A percentile compares a stretch with the other conserved stretches of the same genome.
Conservation (phyloP, 1,284 basidiomycete genomes). For the Athelia sp. region DNA sequence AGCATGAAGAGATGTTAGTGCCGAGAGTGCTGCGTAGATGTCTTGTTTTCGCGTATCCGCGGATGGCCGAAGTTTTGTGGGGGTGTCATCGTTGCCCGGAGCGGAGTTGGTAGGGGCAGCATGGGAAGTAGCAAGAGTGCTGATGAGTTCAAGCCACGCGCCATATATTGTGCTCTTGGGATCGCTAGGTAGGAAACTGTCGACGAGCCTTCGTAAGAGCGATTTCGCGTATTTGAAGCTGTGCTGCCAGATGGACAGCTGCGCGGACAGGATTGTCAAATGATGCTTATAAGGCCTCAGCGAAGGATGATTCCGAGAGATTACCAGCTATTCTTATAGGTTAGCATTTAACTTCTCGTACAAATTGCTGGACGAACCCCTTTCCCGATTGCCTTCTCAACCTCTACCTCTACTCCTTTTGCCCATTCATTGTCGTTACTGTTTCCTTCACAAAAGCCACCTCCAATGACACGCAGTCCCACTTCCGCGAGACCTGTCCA, state of each 20-base stretch:
- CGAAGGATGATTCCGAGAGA: conserved; percentile 66
- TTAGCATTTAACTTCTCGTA: conserved; percentile 3
- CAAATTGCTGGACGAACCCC: conserved; percentile 29
- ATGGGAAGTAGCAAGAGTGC: conserved; percentile 14
- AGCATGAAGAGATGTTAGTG: conserved; percentile 36
- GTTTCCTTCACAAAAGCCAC: conserved; percentile 30
- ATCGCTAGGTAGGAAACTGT: conserved; percentile 38
- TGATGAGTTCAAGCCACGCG: conserved; percentile 28
- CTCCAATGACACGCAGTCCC: conserved; percentile 48
- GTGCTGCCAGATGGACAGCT: conserved; percentile 45
- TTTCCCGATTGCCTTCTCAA: conserved; percentile 47
- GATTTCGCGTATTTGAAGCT: conserved; percentile 56
- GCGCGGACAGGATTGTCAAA: conserved; percentile 54
- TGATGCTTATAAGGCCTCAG: conserved; percentile 53
- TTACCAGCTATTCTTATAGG: conserved; percentile 39
- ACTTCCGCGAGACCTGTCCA: conserved; percentile 65
- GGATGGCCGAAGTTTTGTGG: conserved; percentile 5
- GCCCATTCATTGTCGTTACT: conserved; percentile 34
- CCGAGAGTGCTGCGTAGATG: conserved; percentile 34
- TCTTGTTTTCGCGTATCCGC: conserved; percentile 25
- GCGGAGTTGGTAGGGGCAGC: conserved; percentile 2
- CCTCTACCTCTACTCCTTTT: conserved; percentile 46
- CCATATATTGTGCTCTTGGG: conserved; percentile 48
- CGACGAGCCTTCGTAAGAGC: conserved; percentile 48
- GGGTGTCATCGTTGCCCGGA: conserved; percentile 3